Conservation (phyloP, 208 protist species). For the Trichomonas gallinae region DNA sequence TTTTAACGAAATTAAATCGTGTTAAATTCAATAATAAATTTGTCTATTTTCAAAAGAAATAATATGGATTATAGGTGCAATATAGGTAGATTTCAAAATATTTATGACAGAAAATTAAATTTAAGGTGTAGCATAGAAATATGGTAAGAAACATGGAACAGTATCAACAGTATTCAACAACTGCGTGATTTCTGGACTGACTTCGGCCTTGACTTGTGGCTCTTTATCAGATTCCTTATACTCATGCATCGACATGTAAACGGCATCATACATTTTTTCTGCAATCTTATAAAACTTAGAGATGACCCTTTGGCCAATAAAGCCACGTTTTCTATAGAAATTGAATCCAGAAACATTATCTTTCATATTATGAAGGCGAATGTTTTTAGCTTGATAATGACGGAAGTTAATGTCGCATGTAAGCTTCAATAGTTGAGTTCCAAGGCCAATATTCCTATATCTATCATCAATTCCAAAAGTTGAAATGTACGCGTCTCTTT, state of each 20-base stretch:
- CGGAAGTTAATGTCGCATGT: neutral
- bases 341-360: neutral
- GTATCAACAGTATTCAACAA: neutral
- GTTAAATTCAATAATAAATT: too few species aligned
- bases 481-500: neutral
- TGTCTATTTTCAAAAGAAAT: too few species aligned
- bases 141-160: neutral
- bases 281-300: neutral
- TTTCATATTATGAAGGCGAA: neutral
- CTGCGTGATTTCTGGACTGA: neutral
- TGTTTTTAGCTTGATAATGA: neutral
- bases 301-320: neutral
- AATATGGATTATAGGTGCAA: too few species aligned
- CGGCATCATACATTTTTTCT: neutral
- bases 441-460: neutral
- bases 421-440: neutral
- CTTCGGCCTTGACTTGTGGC: neutral
- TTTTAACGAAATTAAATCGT: too few species aligned
- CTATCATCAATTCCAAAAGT: neutral
- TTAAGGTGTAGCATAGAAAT: neutral
- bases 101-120: neutral
- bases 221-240: neutral
- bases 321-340: neutral
- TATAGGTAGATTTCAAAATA: too few species aligned
- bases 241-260: neutral